Evolutionary conservation across 179 eudicot species (phyloP), one percentile per base, ranked within the genome.

Genomic region (Beta lomatogona): DNA sequence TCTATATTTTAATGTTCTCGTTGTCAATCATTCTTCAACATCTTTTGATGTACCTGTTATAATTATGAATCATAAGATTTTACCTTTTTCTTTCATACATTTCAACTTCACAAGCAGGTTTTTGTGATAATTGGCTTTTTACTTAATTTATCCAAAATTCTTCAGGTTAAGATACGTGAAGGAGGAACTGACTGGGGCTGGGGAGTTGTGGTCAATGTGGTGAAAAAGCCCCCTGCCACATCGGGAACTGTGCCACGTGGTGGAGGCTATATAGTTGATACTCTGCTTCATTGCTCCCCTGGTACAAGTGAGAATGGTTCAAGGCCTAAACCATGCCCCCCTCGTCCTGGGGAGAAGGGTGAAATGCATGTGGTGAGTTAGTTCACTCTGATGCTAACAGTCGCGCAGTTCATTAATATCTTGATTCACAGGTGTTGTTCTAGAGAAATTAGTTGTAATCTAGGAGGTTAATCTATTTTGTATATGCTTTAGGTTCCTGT

Each of bases 311-410:
- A 96, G 87, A 93, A 87, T 87, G 99, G 97, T 73, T 88, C 97
- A 78, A 95, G 91, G 82, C 98, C 97, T 70, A 92, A 89, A 82
- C 99, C 99, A 61, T 90, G 90, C 77, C 99, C 97, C 74, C 94
- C 98, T 77, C 92, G 93, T 78, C 96, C 98, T 16, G 99, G 99
- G 81, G 93, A 96, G 87, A 94, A 92, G 86, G 98, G 99, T 71
- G 97, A 96, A 91, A 96, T 96, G 98, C 99, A 94, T 79, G 99
- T 96, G 94, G 99, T 96, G 85, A 92, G 95, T 90, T 70, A 92
- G 95, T 90, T 70, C 45, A 59, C 48, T 54, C 22, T 58, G n/a
- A 70, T 67, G 72, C 59, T 18, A 41, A 63, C 73, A 41, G 36
- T 70, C 18, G 44, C 28, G 54, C 58, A 28, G 21, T 79, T 86